These are phyloP conservation scores for Skeletonema grethae DNA, from an alignment of 108 stramenopile genomes.

Conservation along the genomic window DNA sequence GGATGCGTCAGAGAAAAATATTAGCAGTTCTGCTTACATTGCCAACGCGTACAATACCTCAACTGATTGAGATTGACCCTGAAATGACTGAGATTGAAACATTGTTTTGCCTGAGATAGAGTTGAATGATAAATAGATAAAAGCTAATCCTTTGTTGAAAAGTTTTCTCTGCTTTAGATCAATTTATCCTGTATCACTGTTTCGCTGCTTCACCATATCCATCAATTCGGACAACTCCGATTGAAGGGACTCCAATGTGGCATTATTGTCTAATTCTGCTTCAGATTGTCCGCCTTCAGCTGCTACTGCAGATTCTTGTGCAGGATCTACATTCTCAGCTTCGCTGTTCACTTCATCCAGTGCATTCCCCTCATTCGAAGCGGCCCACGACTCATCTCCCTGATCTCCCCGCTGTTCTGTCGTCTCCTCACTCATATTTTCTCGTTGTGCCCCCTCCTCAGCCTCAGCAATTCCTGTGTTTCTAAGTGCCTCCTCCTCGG, in stretches of 20 bases:
- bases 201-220: background rate
- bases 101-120: background rate
- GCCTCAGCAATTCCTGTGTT: background rate
- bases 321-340: background rate
- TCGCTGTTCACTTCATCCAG: background rate
- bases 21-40: too few relatives aligned
- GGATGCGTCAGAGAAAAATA: too few relatives aligned
- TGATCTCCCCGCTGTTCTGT: background rate
- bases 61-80: background rate
- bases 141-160: background rate
- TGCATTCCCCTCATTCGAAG: background rate
- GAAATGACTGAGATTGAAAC: background rate
- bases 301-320: background rate
- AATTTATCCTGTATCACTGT: background rate
- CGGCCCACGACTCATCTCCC: background rate
- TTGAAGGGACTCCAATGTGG: background rate
- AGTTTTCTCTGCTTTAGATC: background rate
- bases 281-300: background rate
- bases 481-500: constrained; percentile 10
- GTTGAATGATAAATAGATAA: background rate
- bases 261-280: background rate
- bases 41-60: background rate
- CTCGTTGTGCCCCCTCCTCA: background rate
- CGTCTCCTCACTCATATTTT: background rate
- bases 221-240: background rate